phyloP scores from a whole-genome alignment of 2,329 filamentous ascomycete species.

The Colletotrichum sp. region DNA sequence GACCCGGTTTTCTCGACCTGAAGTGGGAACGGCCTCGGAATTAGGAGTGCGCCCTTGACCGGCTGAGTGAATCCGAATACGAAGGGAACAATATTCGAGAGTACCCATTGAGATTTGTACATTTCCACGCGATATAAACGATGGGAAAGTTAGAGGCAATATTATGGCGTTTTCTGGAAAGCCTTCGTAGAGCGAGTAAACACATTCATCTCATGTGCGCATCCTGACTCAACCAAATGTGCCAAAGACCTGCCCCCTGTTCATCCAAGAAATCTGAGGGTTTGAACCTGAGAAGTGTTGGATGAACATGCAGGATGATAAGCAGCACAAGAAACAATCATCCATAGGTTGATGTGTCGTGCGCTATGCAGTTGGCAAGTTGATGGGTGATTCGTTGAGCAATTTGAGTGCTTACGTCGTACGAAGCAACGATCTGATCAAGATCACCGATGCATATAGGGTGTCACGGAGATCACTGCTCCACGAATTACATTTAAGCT shows the following conservation, averaged over 20 bases:
- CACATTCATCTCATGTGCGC: background rate
- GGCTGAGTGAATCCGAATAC: background rate
- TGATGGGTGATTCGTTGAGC: background rate
- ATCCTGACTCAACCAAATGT: background rate
- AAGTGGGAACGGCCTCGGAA: background rate
- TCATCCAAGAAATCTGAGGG: background rate
- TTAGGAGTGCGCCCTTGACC: background rate
- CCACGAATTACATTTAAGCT: background rate
- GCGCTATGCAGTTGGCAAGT: background rate
- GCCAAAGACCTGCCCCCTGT: background rate
- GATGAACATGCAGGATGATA: background rate
- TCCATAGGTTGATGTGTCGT: background rate
- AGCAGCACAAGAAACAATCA: background rate
- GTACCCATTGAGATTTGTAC: background rate
- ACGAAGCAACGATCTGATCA: background rate
- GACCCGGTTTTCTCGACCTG: background rate
- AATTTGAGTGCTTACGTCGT: background rate
- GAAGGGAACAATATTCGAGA: background rate
- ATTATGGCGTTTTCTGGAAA: background rate
- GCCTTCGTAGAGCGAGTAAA: background rate
- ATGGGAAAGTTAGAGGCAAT: accelerated
- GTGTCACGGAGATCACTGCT: background rate
- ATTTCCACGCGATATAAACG: background rate
- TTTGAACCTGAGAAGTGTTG: background rate
- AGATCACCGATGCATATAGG: background rate